These are phyloP conservation scores for Candida namnaoensis DNA, from an alignment of 805 yeast genomes.

Conservation along the genomic window DNA sequence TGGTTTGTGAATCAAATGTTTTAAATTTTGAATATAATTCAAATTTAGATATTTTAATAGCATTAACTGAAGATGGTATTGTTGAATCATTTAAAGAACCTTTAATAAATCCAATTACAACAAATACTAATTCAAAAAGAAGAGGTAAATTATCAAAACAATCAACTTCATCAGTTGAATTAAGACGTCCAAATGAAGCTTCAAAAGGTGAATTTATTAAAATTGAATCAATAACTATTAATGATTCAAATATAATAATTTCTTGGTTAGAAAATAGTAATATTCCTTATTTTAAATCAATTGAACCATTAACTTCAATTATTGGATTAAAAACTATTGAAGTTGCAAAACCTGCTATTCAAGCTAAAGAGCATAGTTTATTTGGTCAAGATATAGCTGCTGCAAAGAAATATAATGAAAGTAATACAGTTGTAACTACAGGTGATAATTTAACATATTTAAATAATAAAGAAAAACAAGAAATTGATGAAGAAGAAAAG, in stretches of 20 bases:
- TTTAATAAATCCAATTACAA: slow-evolving; percentile 12
- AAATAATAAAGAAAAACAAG: slow-evolving; percentile 27
- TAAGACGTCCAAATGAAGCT: slow-evolving; percentile 35
- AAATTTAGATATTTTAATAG: slow-evolving; percentile 29
- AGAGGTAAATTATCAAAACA: slow-evolving; percentile 45
- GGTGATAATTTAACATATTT: slow-evolving; percentile 58
- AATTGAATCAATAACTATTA: slow-evolving; percentile 6
- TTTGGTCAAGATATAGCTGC: slow-evolving; percentile 39
- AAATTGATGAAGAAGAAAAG: slow-evolving; percentile 18
- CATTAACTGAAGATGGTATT: slow-evolving; percentile 66
- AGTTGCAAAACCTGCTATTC: slow-evolving; percentile 32
- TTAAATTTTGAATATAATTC: slow-evolving; percentile 30
- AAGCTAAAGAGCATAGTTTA: slow-evolving; percentile 30
- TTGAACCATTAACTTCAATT: slow-evolving; percentile 13
- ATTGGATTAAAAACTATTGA: slow-evolving; percentile 10
- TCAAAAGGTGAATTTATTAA: slow-evolving; percentile 9
- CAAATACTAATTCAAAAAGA: slow-evolving; percentile 24
- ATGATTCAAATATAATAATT: slow-evolving; percentile 26
- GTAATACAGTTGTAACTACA: slow-evolving; percentile 48
- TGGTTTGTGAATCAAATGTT: slow-evolving; percentile 65
- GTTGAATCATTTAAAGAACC: slow-evolving; percentile 68
- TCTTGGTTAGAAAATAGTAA: slow-evolving; percentile 59
- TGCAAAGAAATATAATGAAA: slow-evolving; percentile 50
- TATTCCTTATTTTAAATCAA: slow-evolving; percentile 45
- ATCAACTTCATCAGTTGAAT: slow-evolving; percentile 32